Conservation (phyloP, 331 rosid genomes). For the Pyrus hybrid region DNA sequence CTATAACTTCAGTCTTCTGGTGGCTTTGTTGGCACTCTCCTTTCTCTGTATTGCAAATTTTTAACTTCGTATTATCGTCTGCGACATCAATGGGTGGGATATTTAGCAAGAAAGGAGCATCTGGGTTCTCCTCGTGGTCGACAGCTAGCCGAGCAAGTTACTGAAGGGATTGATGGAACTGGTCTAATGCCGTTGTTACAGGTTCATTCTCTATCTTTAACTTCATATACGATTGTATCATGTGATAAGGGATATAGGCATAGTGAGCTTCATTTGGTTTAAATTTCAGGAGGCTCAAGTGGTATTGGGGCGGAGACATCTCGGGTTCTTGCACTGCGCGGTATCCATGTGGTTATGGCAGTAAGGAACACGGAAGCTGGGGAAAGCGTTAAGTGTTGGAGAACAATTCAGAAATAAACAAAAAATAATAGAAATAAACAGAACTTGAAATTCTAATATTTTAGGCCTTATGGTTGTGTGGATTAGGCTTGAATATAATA, state of each 20-base stretch:
- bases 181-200: conserved; percentile 58
- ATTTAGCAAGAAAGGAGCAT: conserved; percentile 43
- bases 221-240: not conserved
- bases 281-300: conserved; percentile 64
- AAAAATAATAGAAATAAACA: too few relatives aligned
- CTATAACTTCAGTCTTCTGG: not conserved
- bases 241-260: not conserved
- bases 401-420: too few relatives aligned
- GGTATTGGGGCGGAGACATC: conserved; percentile 75
- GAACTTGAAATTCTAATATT: too few relatives aligned
- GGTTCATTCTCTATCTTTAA: conserved; percentile 17
- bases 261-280: not conserved
- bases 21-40: not conserved
- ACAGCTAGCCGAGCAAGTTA: conserved; percentile 71
- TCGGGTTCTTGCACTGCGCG: conserved; percentile 55
- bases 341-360: conserved; percentile 87
- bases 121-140: conserved; percentile 68
- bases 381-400: conserved; percentile 31
- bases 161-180: conserved; percentile 50
- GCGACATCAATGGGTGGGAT: conserved; percentile 37
- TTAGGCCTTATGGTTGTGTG: too few relatives aligned
- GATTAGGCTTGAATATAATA: too few relatives aligned
- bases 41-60: not conserved
- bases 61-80: not conserved
- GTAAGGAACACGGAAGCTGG: conserved; percentile 67